phyloP scores from a whole-genome alignment of 306 rosid species.

The Cucurbita maxima region DNA sequence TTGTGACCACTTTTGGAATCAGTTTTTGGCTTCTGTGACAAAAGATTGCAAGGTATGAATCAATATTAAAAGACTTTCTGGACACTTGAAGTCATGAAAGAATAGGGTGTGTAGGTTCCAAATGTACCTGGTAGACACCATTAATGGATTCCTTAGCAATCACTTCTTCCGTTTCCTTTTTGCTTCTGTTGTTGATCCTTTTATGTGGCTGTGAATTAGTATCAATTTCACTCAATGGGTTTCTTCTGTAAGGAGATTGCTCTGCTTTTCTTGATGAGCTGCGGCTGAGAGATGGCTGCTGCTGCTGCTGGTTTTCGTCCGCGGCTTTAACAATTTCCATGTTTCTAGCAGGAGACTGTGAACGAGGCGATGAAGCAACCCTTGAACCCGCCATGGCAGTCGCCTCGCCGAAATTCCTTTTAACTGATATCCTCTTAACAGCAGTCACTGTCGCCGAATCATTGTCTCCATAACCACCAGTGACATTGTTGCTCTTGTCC shows the following conservation, averaged over 20 bases:
- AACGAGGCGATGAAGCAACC: slow-evolving; percentile 56
- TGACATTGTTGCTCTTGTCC: slow-evolving; percentile 70
- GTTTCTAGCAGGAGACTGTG: slow-evolving; percentile 56
- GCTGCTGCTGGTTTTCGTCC: slow-evolving; percentile 27
- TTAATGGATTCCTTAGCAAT: slow-evolving; percentile 11
- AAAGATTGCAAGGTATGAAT: neutral
- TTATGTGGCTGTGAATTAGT: slow-evolving; percentile 43
- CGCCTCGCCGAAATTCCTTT: slow-evolving; percentile 48
- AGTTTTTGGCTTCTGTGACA: slow-evolving; percentile 42
- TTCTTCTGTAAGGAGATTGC: slow-evolving; percentile 78
- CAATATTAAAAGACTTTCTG: neutral
- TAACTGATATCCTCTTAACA: slow-evolving; percentile 51
- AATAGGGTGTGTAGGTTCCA: neutral
- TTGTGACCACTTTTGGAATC: slow-evolving; percentile 22
- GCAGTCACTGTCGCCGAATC: slow-evolving; percentile 21
- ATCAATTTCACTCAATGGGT: slow-evolving; percentile 71
- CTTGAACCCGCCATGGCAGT: slow-evolving; percentile 26
- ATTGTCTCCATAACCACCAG: slow-evolving; percentile 15
- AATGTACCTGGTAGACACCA: slow-evolving; percentile 34
- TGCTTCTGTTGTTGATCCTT: slow-evolving; percentile 28
- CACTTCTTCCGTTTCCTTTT: slow-evolving; percentile 25
- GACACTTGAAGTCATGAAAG: neutral
- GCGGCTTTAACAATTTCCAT: slow-evolving; percentile 17
- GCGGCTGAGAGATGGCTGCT: slow-evolving; percentile 63
- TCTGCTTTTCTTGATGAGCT: slow-evolving; percentile 77